Conservation (phyloP, 495 filamentous ascomycete genomes). For the Trichoderma reesei region DNA sequence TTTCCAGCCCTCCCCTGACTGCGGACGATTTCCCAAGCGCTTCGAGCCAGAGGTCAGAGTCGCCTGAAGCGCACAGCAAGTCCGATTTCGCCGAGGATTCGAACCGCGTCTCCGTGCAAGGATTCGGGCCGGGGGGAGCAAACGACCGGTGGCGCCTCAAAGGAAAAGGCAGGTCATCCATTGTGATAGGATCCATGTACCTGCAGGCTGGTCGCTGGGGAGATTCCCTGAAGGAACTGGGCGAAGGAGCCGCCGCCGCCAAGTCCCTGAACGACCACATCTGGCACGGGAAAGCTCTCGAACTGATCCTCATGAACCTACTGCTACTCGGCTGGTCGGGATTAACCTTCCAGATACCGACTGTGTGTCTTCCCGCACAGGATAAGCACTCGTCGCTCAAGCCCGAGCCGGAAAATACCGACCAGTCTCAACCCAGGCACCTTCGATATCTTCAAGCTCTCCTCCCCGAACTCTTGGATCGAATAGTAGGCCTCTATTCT, state of each 20-base stretch:
- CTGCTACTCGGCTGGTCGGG: conserved; percentile 78
- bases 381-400: conserved; percentile 42
- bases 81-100: conserved; percentile 25
- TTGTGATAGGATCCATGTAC: conserved; percentile 78
- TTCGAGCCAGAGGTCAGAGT: neutral
- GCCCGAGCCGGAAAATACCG: conserved; percentile 32
- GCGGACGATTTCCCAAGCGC: conserved; percentile 61
- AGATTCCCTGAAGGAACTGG: conserved; percentile 78
- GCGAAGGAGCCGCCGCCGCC: conserved; percentile 67
- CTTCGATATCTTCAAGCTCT: conserved; percentile 32
- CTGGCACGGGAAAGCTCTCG: conserved; percentile 94
- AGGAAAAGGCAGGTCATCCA: conserved; percentile 68
- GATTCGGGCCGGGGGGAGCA: conserved; percentile 62
- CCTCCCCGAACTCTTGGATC: conserved; percentile 55
- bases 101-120: conserved; percentile 71
- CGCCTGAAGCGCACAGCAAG: conserved; percentile 1
- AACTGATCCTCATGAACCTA: conserved; percentile 72
- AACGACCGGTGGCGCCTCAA: conserved; percentile 73
- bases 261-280: conserved; percentile 79
- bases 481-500: conserved; percentile 73
- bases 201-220: conserved; percentile 81
- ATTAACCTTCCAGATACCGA: conserved; percentile 73
- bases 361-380: conserved; percentile 35
- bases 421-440: conserved; percentile 32
- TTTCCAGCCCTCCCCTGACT: conserved; percentile 52